Conservation (phyloP, 306 rosid species). For the Ormosia semicastrata region DNA sequence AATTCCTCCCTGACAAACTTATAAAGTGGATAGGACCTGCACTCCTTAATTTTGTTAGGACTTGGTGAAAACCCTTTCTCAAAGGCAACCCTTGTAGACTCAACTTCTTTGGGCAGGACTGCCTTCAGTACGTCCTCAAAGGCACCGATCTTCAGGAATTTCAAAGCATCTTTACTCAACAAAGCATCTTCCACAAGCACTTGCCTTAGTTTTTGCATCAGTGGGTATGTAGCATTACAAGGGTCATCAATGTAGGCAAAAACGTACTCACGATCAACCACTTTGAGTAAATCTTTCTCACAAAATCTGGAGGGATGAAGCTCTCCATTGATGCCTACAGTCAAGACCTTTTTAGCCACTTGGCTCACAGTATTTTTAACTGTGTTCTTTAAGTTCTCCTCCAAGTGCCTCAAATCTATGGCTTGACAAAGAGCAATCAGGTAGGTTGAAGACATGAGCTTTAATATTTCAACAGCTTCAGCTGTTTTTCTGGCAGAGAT, state of each 20-base stretch:
- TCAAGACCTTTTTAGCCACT: slow-evolving; percentile 37
- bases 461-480: slow-evolving; percentile 43
- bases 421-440: slow-evolving; percentile 43
- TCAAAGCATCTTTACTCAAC: slow-evolving; percentile 12
- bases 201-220: slow-evolving; percentile 40
- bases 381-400: slow-evolving; percentile 29
- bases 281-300: slow-evolving; percentile 39
- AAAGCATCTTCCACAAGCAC: slow-evolving; percentile 37
- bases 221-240: slow-evolving; percentile 19
- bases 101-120: slow-evolving; percentile 35
- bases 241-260: slow-evolving; percentile 40
- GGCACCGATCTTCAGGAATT: slow-evolving; percentile 29
- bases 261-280: slow-evolving; percentile 32
- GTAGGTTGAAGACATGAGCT: slow-evolving; percentile 42
- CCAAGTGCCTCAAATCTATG: slow-evolving; percentile 44
- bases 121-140: slow-evolving; percentile 36
- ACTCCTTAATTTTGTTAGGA: slow-evolving; percentile 29
- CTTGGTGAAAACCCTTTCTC: slow-evolving; percentile 24
- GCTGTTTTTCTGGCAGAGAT: slow-evolving; percentile 34
- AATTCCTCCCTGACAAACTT: slow-evolving; percentile 19
- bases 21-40: slow-evolving; percentile 23
- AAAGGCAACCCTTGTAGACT: slow-evolving; percentile 21
- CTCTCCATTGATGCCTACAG: slow-evolving; percentile 25
- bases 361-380: slow-evolving; percentile 31
- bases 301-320: slow-evolving; percentile 43